Percentiles rank a stretch among this genome's conserved stretches.
Evolutionary conservation across 2,329 filamentous ascomycete genomes (phyloP).

Genomic region (Fulvia fulva): DNA sequence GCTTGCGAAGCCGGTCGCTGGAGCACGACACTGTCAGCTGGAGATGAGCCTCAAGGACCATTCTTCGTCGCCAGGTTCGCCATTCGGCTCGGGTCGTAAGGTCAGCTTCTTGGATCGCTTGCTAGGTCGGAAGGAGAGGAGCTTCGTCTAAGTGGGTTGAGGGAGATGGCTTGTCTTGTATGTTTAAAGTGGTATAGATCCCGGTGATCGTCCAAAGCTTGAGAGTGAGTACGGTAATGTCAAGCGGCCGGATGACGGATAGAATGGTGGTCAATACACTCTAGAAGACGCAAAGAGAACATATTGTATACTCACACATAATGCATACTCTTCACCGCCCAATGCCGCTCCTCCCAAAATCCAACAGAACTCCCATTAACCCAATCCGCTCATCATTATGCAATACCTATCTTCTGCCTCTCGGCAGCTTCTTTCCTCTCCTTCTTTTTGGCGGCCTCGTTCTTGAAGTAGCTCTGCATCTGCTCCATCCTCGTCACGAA

Average conservation of each 20-base stretch:
- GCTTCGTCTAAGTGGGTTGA: background rate
- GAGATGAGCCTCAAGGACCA: constrained; percentile 20
- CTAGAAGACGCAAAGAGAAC: background rate
- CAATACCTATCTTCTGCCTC: constrained; percentile 4
- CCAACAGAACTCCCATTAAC: background rate
- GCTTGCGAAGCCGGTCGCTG: constrained; percentile 20
- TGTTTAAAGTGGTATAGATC: background rate
- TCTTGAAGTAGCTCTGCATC: constrained; percentile 70
- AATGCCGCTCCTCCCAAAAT: constrained; percentile 18
- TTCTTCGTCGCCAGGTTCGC: constrained; percentile 1
- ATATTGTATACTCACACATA: constrained; percentile 1
- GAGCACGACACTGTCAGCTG: constrained; percentile 13
- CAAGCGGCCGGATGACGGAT: background rate
- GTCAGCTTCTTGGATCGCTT: constrained; percentile 34
- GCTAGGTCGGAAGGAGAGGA: constrained; percentile 28
- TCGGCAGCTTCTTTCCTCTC: constrained; percentile 20
- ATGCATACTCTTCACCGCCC: background rate
- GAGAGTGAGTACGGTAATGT: no score
- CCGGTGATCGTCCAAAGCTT: background rate
- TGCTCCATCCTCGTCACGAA: constrained; percentile 92
- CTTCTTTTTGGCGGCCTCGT: constrained; percentile 47
- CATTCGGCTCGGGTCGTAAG: constrained; percentile 25
- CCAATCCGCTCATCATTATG: background rate
- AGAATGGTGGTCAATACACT: background rate
- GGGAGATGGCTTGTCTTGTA: background rate